Evolutionary conservation across 768 basidiomycete genomes (phyloP).

Genomic region (Tulasnella sp.): DNA sequence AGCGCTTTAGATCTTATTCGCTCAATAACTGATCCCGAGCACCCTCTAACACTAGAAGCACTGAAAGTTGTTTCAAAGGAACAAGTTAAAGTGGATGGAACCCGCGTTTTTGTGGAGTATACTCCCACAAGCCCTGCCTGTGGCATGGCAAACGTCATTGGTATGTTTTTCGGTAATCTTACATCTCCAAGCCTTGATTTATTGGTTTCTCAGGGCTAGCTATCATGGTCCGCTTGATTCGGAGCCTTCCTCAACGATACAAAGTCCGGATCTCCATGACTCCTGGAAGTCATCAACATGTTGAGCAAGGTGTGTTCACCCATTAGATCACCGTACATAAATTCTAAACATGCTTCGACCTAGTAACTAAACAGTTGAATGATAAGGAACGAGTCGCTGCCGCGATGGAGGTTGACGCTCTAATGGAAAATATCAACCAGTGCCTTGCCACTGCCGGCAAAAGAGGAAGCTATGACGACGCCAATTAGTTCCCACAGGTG

Average conservation of each 20-base stretch:
- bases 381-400: slow-evolving; percentile 98
- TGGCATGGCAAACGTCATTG: slow-evolving; percentile 93
- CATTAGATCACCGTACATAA: neutral
- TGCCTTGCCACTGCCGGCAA: slow-evolving; percentile 39
- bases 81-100: slow-evolving; percentile 48
- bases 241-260: slow-evolving; percentile 83
- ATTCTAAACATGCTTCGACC: neutral
- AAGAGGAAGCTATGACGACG: too few species aligned
- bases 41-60: slow-evolving; percentile 83
- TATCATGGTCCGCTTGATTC: slow-evolving; percentile 80
- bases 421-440: slow-evolving; percentile 79
- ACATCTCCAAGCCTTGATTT: neutral
- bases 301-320: slow-evolving; percentile 54
- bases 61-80: slow-evolving; percentile 87
- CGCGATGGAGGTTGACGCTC: slow-evolving; percentile 80
- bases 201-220: slow-evolving; percentile 52
- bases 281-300: slow-evolving; percentile 92
- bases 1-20: slow-evolving; percentile 63
- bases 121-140: slow-evolving; percentile 98
- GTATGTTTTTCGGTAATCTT: slow-evolving; percentile 30
- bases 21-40: slow-evolving; percentile 89
- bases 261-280: slow-evolving; percentile 90
- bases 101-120: slow-evolving; percentile 68
- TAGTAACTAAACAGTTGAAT: slow-evolving; percentile 97
- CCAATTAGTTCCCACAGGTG: too few species aligned